A percentile compares a stretch with the other conserved stretches of the same genome.
These are phyloP conservation scores for Graphilbum sp. DNA, from an alignment of 2,329 filamentous ascomycete genomes.

Conservation along the genomic window DNA sequence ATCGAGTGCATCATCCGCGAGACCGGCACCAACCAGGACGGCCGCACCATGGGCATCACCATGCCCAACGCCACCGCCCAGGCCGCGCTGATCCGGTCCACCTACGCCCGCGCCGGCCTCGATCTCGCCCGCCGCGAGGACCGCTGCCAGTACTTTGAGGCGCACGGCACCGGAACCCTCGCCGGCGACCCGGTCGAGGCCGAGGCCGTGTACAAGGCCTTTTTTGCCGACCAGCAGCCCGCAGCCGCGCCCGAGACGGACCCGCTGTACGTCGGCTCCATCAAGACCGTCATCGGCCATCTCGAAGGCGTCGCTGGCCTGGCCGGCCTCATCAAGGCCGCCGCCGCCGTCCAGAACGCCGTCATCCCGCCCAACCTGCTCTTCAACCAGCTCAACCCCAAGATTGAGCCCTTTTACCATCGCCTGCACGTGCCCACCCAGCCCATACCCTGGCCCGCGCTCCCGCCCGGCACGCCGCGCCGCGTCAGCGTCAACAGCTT, in stretches of 20 bases:
- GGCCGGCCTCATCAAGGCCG: conserved; percentile 25
- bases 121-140: conserved; percentile 5
- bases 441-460: conserved; percentile 17
- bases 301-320: conserved; percentile 29
- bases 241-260: background rate
- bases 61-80: conserved; percentile 13
- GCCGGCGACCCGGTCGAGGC: conserved; percentile 19
- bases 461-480: conserved; percentile 3
- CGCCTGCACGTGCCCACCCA: conserved; percentile 17
- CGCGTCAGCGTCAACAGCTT: conserved; percentile 27
- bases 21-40: conserved; percentile 10
- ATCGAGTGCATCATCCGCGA: conserved; percentile 16
- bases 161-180: conserved; percentile 21
- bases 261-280: conserved; percentile 14
- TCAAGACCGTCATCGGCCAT: conserved; percentile 28
- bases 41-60: conserved; percentile 9
- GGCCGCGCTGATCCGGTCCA: conserved; percentile 7
- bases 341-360: conserved; percentile 21
- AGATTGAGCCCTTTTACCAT: conserved; percentile 27
- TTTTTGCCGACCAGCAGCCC: conserved; percentile 7
- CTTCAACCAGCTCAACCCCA: conserved; percentile 27
- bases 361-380: conserved; percentile 21
- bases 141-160: conserved; percentile 18
- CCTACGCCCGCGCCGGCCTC: conserved; percentile 8
- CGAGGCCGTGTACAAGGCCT: conserved; percentile 17